Evolutionary conservation across 225 moss, liverwort and hornwort species (phyloP).

Genomic region (Neckera pumila): DNA sequence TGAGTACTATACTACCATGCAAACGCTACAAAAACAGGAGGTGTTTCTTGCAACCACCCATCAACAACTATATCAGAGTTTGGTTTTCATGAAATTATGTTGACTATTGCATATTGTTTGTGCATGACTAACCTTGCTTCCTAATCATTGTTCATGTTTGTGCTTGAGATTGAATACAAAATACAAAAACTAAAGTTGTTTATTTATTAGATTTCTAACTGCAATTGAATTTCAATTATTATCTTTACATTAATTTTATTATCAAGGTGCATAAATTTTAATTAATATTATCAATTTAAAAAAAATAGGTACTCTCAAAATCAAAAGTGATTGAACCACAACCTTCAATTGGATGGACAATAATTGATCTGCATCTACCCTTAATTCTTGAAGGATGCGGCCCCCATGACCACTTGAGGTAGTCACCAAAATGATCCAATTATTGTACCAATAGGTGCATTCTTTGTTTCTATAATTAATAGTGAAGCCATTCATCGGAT

Average conservation of each 20-base stretch:
- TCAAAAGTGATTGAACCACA: fast-evolving
- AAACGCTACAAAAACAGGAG: too few species aligned
- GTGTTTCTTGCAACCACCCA: too few species aligned
- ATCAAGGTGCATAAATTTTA: too few species aligned
- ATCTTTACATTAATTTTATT: neutral
- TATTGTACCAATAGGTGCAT: too few species aligned
- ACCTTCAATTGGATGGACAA: neutral
- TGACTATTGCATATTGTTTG: neutral
- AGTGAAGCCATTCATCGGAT: too few species aligned
- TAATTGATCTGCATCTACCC: neutral
- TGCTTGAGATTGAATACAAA: neutral
- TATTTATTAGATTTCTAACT: neutral
- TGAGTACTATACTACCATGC: too few species aligned
- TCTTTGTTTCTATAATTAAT: too few species aligned
- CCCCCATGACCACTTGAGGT: too few species aligned
- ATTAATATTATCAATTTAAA: too few species aligned
- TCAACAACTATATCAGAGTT: neutral
- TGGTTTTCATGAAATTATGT: neutral
- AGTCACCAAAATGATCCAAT: too few species aligned
- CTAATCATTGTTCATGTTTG: neutral
- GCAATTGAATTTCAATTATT: neutral
- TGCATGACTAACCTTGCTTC: neutral
- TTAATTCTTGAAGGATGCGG: fast-evolving
- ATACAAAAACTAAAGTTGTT: neutral
- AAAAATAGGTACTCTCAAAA: neutral